Conservation (phyloP, 2,329 filamentous ascomycete genomes). For the Keithomyces neogunnii region DNA sequence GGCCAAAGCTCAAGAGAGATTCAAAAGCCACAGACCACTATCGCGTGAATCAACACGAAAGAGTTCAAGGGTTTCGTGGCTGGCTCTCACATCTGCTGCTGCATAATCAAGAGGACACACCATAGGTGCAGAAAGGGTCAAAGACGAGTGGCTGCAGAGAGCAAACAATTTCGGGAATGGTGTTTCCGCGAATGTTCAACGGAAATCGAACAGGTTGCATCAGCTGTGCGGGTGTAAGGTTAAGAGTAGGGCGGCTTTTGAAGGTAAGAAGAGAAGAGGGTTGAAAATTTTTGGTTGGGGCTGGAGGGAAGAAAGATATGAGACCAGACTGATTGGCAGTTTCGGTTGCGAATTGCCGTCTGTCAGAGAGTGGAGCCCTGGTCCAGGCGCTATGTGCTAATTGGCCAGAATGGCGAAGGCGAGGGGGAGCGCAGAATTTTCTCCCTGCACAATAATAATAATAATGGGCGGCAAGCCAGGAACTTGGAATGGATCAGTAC, state of each 20-base stretch:
- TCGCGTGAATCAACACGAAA: neutral
- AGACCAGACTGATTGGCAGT: neutral
- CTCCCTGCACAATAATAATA: neutral
- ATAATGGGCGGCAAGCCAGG: no score
- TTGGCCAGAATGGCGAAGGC: neutral
- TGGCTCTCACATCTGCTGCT: no score
- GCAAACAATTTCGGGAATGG: neutral
- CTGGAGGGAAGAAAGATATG: neutral
- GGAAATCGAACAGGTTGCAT: neutral
- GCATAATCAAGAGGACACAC: no score
- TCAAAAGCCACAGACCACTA: neutral
- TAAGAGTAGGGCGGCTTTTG: neutral
- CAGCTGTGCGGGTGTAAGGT: neutral
- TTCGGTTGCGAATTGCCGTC: slow-evolving; percentile 3
- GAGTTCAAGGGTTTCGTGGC: no score
- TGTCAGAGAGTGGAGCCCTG: slow-evolving; percentile 2
- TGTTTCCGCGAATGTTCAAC: neutral
- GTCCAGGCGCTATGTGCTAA: neutral
- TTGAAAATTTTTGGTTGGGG: neutral
- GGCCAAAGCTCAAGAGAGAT: neutral
- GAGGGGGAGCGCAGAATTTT: slow-evolving; percentile 1
- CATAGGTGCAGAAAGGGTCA: neutral
- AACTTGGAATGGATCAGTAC: no score
- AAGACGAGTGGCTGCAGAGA: neutral
- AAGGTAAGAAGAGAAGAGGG: neutral